Base-by-base conservation (phyloP, 2,329 filamentous ascomycete genomes). In the Curvularia spicifera region DNA sequence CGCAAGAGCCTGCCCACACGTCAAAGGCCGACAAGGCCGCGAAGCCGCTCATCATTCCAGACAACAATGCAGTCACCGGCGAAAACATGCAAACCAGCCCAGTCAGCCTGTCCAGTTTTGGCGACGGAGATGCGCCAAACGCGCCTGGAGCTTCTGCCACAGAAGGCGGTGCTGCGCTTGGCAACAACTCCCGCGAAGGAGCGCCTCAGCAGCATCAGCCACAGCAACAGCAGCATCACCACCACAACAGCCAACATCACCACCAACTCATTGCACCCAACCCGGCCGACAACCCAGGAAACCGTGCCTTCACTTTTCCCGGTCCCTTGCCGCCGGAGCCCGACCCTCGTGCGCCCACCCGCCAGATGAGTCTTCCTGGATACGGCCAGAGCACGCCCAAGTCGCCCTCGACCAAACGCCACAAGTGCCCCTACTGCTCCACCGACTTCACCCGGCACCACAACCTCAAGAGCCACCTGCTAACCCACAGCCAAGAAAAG, bases 401-500 rank as follows among this genome's bases (percentile, higher is more conserved):
- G 68, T 91, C 92, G 5, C 89, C 90, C 0, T 88, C 88, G 26
- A 84, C 86, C 51, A 97, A 97, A 80, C 94, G 95, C 72, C 94
- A 99, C 80, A 96, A 95, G 77, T 99, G 95, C 73, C 94, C 92
- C 0, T 97, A 96, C 76, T 99, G 95, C 82, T 87, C 92, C 39
- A 97, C 95, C 5, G 95, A 97, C 71, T 99, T 99, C 69, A 99
- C 95, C 28, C 87, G 95, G 44, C 95, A 98, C 74, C 95, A 98
- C 76, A 98, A 99, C 71, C 85, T 98, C 28, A 99, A 98, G 80
- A 97, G 93, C 68, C 95, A 99, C 79, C 85, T 99, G 56, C 86
- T 99, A 74, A 98, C 95, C 0, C 95, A 98, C 78, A 97, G 93
- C 71, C 94, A 99, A 82, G 95, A 99, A 78, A 99, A 99, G 78